These are phyloP conservation scores for Atkinsonella texensis DNA, from an alignment of 2,329 filamentous ascomycete species.

Conservation along the genomic window DNA sequence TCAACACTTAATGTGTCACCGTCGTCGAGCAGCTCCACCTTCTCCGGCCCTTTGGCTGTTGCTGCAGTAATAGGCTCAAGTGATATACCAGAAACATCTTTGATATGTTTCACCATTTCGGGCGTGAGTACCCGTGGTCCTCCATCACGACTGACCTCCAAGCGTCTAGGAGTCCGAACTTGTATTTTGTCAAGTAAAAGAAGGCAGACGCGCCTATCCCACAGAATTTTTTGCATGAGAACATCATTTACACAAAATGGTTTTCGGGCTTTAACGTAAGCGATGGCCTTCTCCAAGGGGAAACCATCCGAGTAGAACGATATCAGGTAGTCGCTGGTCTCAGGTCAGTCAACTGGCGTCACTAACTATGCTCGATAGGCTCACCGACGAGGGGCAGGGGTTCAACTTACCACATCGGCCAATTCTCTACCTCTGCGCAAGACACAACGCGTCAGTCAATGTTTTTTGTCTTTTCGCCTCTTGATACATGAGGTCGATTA, in stretches of 20 bases:
- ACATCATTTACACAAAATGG: conserved; percentile 97
- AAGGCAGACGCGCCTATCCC: conserved; percentile 87
- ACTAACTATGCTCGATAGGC: conserved; percentile 22
- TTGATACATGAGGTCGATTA: neutral
- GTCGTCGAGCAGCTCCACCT: conserved; percentile 79
- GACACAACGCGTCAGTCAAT: neutral
- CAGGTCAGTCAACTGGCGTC: conserved; percentile 9
- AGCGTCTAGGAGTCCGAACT: conserved; percentile 75
- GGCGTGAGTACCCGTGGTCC: conserved; percentile 68
- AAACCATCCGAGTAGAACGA: conserved; percentile 98
- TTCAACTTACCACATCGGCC: conserved; percentile 64
- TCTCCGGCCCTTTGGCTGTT: conserved; percentile 50
- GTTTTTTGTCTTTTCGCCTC: neutral
- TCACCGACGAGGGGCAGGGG: conserved; percentile 18
- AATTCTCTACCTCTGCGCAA: conserved; percentile 71
- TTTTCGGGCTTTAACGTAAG: conserved; percentile 83
- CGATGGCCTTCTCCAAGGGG: conserved; percentile 90
- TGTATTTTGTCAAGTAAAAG: conserved; percentile 78
- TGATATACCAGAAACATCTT: conserved; percentile 65
- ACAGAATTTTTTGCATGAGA: conserved; percentile 92
- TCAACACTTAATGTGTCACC: conserved; percentile 83
- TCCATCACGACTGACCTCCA: conserved; percentile 89
- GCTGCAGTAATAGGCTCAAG: conserved; percentile 58
- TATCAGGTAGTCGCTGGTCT: conserved; percentile 70
- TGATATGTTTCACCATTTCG: conserved; percentile 70